Evolutionary conservation across 805 yeast species (phyloP).

Genomic region (Teunomyces panamensis): DNA sequence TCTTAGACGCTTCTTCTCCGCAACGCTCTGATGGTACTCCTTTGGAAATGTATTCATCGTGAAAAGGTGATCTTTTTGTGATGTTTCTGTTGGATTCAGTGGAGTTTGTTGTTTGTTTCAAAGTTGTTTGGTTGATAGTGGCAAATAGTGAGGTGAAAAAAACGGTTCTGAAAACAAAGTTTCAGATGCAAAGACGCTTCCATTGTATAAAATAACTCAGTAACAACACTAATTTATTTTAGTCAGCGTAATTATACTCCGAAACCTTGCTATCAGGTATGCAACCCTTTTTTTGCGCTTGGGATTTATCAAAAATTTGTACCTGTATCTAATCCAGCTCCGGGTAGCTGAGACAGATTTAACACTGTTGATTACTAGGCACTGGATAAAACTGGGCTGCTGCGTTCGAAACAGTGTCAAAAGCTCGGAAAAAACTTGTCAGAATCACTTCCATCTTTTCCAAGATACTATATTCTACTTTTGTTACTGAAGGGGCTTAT

Average conservation of each 20-base stretch:
- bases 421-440: no score
- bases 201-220: no score
- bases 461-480: no score
- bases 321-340: no score
- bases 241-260: neutral
- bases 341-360: no score
- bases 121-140: neutral
- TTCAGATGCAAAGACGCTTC: neutral
- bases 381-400: no score
- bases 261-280: neutral
- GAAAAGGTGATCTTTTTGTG: no score
- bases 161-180: neutral
- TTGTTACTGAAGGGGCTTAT: no score
- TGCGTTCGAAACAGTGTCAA: no score
- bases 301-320: neutral
- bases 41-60: neutral
- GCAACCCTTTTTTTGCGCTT: neutral
- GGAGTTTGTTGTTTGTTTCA: neutral
- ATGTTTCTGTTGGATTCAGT: no score
- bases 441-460: no score
- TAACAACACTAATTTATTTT: neutral
- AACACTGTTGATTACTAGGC: no score
- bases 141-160: neutral
- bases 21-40: neutral
- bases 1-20: slow-evolving; percentile 14